A percentile compares a stretch with the other conserved stretches of the same genome.
Evolutionary conservation across 495 filamentous ascomycete genomes (phyloP).

Genomic region (Bacidia rubella): DNA sequence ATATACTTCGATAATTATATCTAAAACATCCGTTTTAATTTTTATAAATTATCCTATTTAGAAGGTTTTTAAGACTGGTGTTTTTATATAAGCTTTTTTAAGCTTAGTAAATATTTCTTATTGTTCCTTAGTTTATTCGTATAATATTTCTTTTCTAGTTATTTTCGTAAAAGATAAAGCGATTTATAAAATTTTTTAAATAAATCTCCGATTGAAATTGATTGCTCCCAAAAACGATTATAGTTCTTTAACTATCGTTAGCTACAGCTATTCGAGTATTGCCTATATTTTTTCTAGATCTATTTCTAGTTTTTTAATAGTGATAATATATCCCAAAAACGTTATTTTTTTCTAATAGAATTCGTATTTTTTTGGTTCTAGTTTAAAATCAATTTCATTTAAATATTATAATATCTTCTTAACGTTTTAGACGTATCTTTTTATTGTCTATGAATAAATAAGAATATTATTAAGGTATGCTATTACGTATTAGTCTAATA

Average conservation of each 20-base stretch:
- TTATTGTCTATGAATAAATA: constrained; percentile 1
- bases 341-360: constrained; percentile 21
- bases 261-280: constrained; percentile 15
- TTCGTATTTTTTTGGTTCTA: constrained; percentile 22
- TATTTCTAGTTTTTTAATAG: constrained; percentile 19
- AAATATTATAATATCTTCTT: constrained; percentile 4
- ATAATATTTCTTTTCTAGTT: constrained; percentile 11
- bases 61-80: constrained; percentile 9
- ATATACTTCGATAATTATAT: constrained; percentile 9
- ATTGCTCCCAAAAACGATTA: constrained; percentile 14
- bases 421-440: neutral
- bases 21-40: constrained; percentile 15
- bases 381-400: constrained; percentile 15
- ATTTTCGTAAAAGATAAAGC: constrained; percentile 7
- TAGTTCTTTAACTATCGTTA: constrained; percentile 11
- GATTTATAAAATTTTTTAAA: constrained; percentile 10
- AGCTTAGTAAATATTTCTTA: constrained; percentile 9
- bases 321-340: constrained; percentile 23
- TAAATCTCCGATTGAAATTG: constrained; percentile 18
- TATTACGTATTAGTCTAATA: constrained; percentile 1
- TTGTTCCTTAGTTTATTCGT: constrained; percentile 7
- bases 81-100: constrained; percentile 8
- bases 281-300: constrained; percentile 18
- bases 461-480: constrained; percentile 9
- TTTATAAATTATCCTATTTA: constrained; percentile 1